phyloP scores from a whole-genome alignment of 208 protist species.

The Wallacemonas sp. region DNA sequence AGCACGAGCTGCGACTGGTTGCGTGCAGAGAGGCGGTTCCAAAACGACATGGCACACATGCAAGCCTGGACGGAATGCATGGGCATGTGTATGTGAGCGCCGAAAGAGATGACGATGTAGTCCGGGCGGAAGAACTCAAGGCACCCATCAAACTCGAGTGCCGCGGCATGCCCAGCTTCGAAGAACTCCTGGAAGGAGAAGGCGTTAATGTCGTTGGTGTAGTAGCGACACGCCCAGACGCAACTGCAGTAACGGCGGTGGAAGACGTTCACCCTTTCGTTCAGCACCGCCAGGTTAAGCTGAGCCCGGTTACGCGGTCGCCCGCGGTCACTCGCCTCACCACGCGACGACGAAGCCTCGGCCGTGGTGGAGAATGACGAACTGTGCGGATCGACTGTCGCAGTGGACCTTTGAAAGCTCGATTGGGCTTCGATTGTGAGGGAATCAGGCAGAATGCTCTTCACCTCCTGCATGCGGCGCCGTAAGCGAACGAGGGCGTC shows the following conservation, averaged over 20 bases:
- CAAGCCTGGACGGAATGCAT: slow-evolving; percentile 47
- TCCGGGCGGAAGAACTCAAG: slow-evolving; percentile 45
- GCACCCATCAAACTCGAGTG: slow-evolving; percentile 33
- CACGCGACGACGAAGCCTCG: not conserved
- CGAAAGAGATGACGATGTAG: slow-evolving; percentile 49
- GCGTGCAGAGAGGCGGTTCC: slow-evolving; percentile 16
- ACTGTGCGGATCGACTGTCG: not conserved
- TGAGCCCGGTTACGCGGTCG: not conserved
- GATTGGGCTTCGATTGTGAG: slow-evolving; percentile 1
- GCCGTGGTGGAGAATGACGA: not conserved
- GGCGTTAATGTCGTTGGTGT: slow-evolving; percentile 16
- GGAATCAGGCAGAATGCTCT: slow-evolving; percentile 5
- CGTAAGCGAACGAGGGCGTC: not conserved
- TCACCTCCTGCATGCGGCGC: slow-evolving; percentile 1
- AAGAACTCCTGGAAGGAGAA: slow-evolving; percentile 12
- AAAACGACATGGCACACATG: slow-evolving; percentile 43
- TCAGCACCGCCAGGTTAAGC: slow-evolving; percentile 55
- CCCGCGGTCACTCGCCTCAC: not conserved
- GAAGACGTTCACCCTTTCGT: slow-evolving; percentile 55
- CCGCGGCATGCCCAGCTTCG: slow-evolving; percentile 8
- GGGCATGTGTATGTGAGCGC: slow-evolving; percentile 40
- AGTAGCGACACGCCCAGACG: slow-evolving; percentile 26
- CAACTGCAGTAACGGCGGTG: slow-evolving; percentile 43
- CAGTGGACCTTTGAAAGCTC: not conserved
- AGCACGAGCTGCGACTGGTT: slow-evolving; percentile 19